Percentiles rank a stretch among this genome's conserved stretches.
These are phyloP conservation scores for Kernera saxatilis DNA, from an alignment of 345 rosid genomes.

Conservation along the genomic window DNA sequence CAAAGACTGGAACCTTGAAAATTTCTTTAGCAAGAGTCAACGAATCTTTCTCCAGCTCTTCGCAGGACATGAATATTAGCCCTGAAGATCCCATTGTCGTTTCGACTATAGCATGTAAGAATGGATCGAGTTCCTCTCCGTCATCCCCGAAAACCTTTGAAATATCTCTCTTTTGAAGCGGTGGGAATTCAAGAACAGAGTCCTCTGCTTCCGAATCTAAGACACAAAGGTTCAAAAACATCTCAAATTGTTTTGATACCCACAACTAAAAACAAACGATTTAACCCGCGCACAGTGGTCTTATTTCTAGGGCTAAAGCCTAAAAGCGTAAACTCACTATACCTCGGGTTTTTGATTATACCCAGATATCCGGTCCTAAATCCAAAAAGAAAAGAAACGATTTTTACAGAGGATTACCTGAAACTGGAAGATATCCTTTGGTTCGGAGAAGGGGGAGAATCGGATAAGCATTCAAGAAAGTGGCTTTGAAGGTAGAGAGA, in stretches of 20 bases:
- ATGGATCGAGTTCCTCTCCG: slow-evolving; percentile 11
- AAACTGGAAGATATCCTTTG: slow-evolving; percentile 16
- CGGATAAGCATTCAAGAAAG: slow-evolving; percentile 24
- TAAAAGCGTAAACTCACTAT: no score
- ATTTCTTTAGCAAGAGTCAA: slow-evolving; percentile 37
- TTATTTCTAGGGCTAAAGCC: no score
- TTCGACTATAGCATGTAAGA: not conserved
- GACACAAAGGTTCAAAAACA: not conserved
- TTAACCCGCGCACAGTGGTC: no score
- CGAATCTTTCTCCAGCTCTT: slow-evolving; percentile 51
- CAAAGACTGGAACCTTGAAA: slow-evolving; percentile 37
- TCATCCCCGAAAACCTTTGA: not conserved
- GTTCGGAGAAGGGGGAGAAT: slow-evolving; percentile 17
- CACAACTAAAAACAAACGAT: not conserved
- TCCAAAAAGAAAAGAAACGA: not conserved
- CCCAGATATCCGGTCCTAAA: not conserved
- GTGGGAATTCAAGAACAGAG: slow-evolving; percentile 20
- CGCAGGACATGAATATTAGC: slow-evolving; percentile 59
- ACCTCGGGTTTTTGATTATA: no score
- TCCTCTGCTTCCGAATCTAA: slow-evolving; percentile 28
- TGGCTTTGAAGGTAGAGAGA: slow-evolving; percentile 24
- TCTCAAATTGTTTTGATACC: not conserved
- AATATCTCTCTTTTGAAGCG: slow-evolving; percentile 28
- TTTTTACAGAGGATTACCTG: slow-evolving; percentile 6
- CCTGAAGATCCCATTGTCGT: slow-evolving; percentile 32